Evolutionary conservation across 352 stramenopile species (phyloP).

Genomic region (Phytophthora capsici): DNA sequence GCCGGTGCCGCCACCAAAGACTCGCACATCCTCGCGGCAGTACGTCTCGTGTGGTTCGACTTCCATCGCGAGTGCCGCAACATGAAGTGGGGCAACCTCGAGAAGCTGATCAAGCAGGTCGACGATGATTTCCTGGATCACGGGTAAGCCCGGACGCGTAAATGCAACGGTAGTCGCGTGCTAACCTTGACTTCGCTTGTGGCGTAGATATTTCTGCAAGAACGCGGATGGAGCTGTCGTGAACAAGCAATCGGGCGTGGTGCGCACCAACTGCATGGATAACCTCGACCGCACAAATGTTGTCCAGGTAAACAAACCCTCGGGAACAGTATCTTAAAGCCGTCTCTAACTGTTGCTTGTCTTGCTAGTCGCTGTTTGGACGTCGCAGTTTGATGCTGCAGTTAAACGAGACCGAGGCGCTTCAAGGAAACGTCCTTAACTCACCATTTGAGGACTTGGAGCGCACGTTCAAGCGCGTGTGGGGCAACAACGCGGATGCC

Average conservation of each 20-base stretch:
- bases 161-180: neutral
- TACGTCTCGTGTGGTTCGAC: constrained; percentile 95
- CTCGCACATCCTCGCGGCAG: constrained; percentile 67
- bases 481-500: constrained; percentile 96
- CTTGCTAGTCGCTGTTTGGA: constrained; percentile 91
- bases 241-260: constrained; percentile 89
- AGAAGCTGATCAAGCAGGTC: constrained; percentile 90
- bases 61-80: constrained; percentile 97
- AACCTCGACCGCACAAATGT: constrained; percentile 95
- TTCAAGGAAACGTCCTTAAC: constrained; percentile 77
- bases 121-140: constrained; percentile 84
- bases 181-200: neutral
- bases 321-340: neutral
- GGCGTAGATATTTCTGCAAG: constrained; percentile 66
- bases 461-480: constrained; percentile 88
- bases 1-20: constrained; percentile 53
- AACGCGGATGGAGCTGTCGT: constrained; percentile 49
- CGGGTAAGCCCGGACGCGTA: constrained; percentile 36
- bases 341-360: constrained; percentile 2
- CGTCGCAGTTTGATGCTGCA: constrained; percentile 88
- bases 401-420: constrained; percentile 68
- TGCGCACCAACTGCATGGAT: constrained; percentile 99
- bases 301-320: constrained; percentile 45
- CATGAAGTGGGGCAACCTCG: constrained; percentile 93
- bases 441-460: constrained; percentile 76